Evolutionary conservation across 2,329 filamentous ascomycete species (phyloP), one percentile per base, ranked within the genome.

Genomic region (Colletotrichum eleusines): DNA sequence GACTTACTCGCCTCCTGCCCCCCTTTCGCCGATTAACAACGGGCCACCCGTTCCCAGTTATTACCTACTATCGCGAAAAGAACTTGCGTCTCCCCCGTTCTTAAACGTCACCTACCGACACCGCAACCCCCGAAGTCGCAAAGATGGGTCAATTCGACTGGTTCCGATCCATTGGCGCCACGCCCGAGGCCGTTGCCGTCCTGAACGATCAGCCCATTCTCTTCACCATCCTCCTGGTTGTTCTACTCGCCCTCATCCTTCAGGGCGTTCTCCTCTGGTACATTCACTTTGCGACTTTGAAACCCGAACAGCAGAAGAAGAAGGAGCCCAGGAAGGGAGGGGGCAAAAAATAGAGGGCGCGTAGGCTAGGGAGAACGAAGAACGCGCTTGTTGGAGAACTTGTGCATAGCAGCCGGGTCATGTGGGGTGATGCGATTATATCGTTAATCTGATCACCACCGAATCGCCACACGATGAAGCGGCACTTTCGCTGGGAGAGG

Each of bases 141-240:
- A 69, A n/a, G 20, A 85, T 85, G 81, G 86, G 84, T 72, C 82
- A 87, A 77, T 90, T 89, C 77, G 86, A 85, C 78, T 90, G 85
- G 83, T 85, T 90, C 74, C 76, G 76, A 75, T 84, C 80, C 70
- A 85, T 90, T 75, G 88, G 88, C 78, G 88, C 88, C 59, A 89
- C 88, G 23, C 81, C 83, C 44, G 80, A 88, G 77, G 88, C 87
- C 74, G 86, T 90, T 75, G 87, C 86, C 73, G 84, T 85, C 63
- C 82, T 90, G 77, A 89, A 90, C 80, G 87, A 90, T 76, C 88
- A 90, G 78, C 88, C 88, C 28, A 81, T 85, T 72, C 81, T 90
- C 64, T 89, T 90, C 80, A 87, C 83, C 73, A 85, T 86, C 73
- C 85, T 90, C 71, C 73, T 90, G 73, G 78, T 88, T 76, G 86